Evolutionary conservation across 495 filamentous ascomycete species (phyloP), one percentile per base, ranked within the genome.

Genomic region (Penicillium parvum): DNA sequence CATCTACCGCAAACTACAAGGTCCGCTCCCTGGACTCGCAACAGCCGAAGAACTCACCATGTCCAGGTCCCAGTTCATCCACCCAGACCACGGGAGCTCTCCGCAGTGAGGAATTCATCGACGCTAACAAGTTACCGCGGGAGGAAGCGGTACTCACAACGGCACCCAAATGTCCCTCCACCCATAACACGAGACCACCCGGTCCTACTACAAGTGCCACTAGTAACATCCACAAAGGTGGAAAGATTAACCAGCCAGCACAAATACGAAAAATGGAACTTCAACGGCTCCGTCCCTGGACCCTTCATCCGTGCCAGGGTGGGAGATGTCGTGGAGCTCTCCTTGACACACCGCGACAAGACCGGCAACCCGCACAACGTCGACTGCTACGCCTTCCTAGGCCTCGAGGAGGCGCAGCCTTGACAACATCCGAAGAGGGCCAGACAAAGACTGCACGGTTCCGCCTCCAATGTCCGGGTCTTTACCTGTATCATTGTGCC

Each of bases 261-360:
- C 42, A 53, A 57, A n/a, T 53, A 57, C 46, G 46, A 57, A 7
- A 34, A 47, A 38, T 57, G 53, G 53, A 50, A 35, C 5, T 57
- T 57, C 17, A 57, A 57, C 21, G 49, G 47, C 45, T 33, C 38
- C 4, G 42, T 53, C 17, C 53, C 53, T n/a, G 50, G 45, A 3
- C 53, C 53, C 4, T 57, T 57, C 19, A 52, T 52, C 16, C 49
- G 53, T 11, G 49, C 53, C n/a, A 35, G 52, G 5, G 44, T 43
- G 6, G 48, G 52, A 7, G 52, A 55, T 26, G 22, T 49, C 2
- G 14, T 55, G 3, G 45, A 57, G 19, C 38, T 52, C 3, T 48
- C 45, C 3, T 20, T 57, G 11, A 52, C 41, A 10, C 52, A 57
- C 45, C 23, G 10, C 10, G 53, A 57, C 15, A 32, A 52, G 14